phyloP scores from a whole-genome alignment of 2,329 filamentous ascomycete species.

The Ilyonectria sp. region DNA sequence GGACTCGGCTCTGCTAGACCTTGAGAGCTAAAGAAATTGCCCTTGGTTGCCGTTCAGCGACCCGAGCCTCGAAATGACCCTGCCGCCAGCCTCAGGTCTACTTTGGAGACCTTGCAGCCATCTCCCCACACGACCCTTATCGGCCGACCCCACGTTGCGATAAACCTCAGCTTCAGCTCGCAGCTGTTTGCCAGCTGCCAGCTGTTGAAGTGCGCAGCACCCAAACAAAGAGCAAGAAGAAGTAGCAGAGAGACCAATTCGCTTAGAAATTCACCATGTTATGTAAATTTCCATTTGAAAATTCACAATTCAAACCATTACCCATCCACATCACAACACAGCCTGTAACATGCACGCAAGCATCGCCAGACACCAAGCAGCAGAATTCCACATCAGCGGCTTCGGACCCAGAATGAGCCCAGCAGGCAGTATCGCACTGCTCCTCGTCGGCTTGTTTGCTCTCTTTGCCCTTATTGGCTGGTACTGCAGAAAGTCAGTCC shows the following conservation, averaged over 20 bases:
- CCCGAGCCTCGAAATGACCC: neutral
- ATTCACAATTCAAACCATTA: neutral
- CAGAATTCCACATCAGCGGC: neutral
- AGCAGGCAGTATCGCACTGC: conserved; percentile 50
- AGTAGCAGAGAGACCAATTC: neutral
- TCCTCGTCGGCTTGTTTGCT: conserved; percentile 51
- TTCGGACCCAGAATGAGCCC: conserved; percentile 46
- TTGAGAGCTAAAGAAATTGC: conserved; percentile 10
- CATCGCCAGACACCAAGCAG: neutral
- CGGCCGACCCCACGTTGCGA: conserved; percentile 43
- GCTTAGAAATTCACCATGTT: neutral
- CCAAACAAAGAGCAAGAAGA: conserved; percentile 1
- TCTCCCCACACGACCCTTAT: conserved; percentile 40
- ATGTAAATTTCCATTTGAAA: neutral
- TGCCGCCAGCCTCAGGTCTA: neutral
- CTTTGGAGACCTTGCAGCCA: neutral
- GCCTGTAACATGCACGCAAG: neutral
- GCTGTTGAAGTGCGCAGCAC: conserved; percentile 6
- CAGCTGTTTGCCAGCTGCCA: conserved; percentile 19
- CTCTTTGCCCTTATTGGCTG: conserved; percentile 50
- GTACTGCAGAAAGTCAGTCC: conserved; percentile 49
- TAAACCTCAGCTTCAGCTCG: conserved; percentile 18
- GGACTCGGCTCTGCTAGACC: neutral
- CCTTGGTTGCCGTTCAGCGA: neutral
- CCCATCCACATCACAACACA: neutral